Evolutionary conservation across 148 eudicot species (phyloP), one percentile per base, ranked within the genome.

Genomic region (Fagopyrum homotropicum): DNA sequence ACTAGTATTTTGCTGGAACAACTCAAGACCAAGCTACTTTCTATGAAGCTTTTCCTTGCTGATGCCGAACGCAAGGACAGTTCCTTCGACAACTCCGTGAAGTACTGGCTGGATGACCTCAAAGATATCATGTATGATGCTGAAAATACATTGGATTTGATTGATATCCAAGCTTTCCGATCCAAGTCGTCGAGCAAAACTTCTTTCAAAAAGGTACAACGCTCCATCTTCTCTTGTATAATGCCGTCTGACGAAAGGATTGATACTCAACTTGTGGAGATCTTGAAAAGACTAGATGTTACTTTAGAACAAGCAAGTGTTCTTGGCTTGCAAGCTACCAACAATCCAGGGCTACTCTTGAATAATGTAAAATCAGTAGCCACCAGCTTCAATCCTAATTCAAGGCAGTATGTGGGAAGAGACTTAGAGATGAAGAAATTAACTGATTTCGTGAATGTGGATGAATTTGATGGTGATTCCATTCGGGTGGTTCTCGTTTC

Each of bases 131-230:
- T 63, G 15, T 82, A 79, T 51, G 85, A 79, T 63, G 49, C 77
- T 5, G 80, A 82, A 66, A 78, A 77, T 40, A 14, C 80, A 29
- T 17, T 79, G 51, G 82, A 82, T 4, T 72, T 77, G 60, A 72
- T 77, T 59, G 75, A 73, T 29, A 57, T 66, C 0, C 74, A 4
- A 66, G 71, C 71, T 66, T 66, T 45, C 1, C 16, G 45, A 35
- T 35, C 45, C 2, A 40, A 57, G 63, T 57, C 63, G 5, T 57
- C 22, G 30, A 57, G 63, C 10, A 57, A 17, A 3, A 56, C 61
- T 56, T 56, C 61, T 14, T 66, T 66, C 71, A 66, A 66, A 66
- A 66, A 66, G 71, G 71, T 66, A 66, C 46, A 66, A 17, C 71
- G n/a, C 71, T 66, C 71, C 9, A 35, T 66, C 71, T 66, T 66